These are phyloP conservation scores for Thalassiosira allenii DNA, from an alignment of 352 stramenopile species.

Conservation along the genomic window DNA sequence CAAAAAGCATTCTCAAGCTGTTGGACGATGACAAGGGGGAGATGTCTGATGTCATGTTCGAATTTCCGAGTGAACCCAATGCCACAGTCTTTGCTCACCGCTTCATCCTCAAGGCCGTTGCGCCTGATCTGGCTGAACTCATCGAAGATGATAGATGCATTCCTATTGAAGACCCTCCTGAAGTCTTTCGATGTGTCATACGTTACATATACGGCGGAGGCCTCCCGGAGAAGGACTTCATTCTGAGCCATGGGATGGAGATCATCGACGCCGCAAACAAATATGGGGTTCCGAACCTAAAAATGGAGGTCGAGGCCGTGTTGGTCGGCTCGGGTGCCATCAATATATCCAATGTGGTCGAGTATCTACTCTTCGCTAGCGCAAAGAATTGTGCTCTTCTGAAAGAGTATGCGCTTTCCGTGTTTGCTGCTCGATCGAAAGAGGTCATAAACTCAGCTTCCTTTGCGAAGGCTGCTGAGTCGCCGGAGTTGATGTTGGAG, in stretches of 20 bases:
- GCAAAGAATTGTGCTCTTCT: constrained; percentile 25
- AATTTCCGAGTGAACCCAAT: no score
- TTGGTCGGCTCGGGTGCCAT: constrained; percentile 12
- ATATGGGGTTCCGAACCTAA: constrained; percentile 25
- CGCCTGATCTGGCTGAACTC: background rate
- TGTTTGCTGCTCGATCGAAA: constrained; percentile 10
- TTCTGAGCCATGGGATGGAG: background rate
- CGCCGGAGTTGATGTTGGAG: constrained; percentile 11
- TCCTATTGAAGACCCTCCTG: background rate
- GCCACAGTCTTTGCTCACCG: background rate
- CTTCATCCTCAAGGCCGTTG: background rate
- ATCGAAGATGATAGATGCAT: background rate
- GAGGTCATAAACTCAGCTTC: constrained; percentile 25
- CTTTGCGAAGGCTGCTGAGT: constrained; percentile 18
- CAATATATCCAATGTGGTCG: constrained; percentile 1
- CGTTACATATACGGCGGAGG: constrained; percentile 20
- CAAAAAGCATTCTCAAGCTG: no score
- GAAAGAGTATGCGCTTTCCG: constrained; percentile 20
- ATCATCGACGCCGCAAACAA: constrained; percentile 28
- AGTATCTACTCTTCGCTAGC: constrained; percentile 26
- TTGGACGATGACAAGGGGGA: no score
- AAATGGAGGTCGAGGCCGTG: constrained; percentile 17
- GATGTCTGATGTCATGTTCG: no score
- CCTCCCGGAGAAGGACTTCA: background rate
- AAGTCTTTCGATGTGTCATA: constrained; percentile 21